These are phyloP conservation scores for Diversispora eburnea DNA, from an alignment of 192 early-diverging fungal species.

Conservation along the genomic window DNA sequence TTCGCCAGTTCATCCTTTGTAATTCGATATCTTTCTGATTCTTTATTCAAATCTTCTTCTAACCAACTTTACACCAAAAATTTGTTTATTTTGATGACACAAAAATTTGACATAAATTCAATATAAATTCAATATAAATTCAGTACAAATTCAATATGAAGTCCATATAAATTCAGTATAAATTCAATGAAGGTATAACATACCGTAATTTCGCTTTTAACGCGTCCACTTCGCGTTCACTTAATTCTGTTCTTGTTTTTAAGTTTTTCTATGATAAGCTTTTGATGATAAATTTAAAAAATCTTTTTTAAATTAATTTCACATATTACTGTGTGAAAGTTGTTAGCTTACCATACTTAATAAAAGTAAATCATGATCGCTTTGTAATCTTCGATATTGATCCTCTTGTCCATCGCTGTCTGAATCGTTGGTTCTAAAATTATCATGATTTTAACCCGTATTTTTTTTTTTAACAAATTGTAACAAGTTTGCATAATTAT, in stretches of 20 bases:
- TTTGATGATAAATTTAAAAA: background rate
- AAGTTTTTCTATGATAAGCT: conserved; percentile 7
- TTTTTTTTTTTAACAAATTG: too few species aligned
- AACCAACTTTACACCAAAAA: background rate
- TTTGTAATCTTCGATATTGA: conserved; percentile 29
- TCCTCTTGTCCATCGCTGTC: conserved; percentile 28
- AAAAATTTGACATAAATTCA: background rate
- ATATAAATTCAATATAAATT: background rate
- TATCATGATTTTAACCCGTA: too few species aligned
- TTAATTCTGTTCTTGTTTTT: conserved; percentile 7
- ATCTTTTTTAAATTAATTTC: background rate
- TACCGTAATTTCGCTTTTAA: conserved; percentile 28
- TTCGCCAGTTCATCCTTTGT: conserved; percentile 49
- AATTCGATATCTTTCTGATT: conserved; percentile 34
- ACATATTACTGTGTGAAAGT: background rate
- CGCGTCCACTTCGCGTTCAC: conserved; percentile 28
- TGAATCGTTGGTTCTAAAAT: background rate
- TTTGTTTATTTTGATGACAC: conserved; percentile 17
- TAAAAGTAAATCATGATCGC: conserved; percentile 24
- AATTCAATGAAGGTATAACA: too few species aligned
- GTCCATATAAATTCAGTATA: background rate
- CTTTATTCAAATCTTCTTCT: conserved; percentile 34
- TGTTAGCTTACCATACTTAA: conserved; percentile 4
- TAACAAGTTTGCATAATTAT: too few species aligned
- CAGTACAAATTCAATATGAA: background rate